Percentiles rank a stretch among this genome's conserved stretches.
Evolutionary conservation across 2,329 filamentous ascomycete genomes (phyloP).

Genomic region (Penicillium fuscoglaucum): DNA sequence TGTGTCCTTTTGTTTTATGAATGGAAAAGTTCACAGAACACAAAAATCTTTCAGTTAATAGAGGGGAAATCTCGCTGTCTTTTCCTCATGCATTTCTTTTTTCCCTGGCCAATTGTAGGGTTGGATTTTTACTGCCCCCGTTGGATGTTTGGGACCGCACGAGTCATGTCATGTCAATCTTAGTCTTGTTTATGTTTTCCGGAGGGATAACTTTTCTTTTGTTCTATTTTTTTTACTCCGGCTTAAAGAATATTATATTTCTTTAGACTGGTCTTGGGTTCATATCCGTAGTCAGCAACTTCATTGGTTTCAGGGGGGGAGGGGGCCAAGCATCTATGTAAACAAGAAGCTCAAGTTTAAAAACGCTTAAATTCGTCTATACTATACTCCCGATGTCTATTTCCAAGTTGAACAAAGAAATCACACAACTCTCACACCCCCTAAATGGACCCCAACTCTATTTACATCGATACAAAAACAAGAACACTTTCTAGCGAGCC

Average conservation of each 20-base stretch:
- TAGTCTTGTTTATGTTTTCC: slow-evolving; percentile 25
- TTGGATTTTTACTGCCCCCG: slow-evolving; percentile 23
- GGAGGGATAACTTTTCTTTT: slow-evolving; percentile 19
- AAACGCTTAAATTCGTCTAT: slow-evolving; percentile 2
- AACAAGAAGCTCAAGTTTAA: not conserved
- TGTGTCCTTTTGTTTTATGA: slow-evolving; percentile 22
- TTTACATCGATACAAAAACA: slow-evolving; percentile 11
- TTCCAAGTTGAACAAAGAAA: not conserved
- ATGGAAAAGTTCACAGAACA: slow-evolving; percentile 23
- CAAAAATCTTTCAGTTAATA: slow-evolving; percentile 28
- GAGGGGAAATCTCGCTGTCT: slow-evolving; percentile 21
- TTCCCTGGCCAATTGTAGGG: slow-evolving; percentile 25
- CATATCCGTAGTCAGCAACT: not conserved
- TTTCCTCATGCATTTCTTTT: slow-evolving; percentile 25
- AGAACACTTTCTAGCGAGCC: slow-evolving; percentile 17
- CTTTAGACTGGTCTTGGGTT: slow-evolving; percentile 11
- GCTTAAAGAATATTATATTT: slow-evolving; percentile 21
- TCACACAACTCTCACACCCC: not conserved
- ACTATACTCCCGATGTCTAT: slow-evolving; percentile 4
- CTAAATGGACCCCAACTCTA: not conserved
- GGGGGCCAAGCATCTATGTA: not conserved
- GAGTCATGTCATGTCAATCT: slow-evolving; percentile 32
- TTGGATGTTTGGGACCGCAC: slow-evolving; percentile 28
- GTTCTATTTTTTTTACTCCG: slow-evolving; percentile 17
- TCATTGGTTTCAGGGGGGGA: not conserved